Base-by-base conservation (phyloP, 129 eudicot genomes). In the Flaveria sonorensis region DNA sequence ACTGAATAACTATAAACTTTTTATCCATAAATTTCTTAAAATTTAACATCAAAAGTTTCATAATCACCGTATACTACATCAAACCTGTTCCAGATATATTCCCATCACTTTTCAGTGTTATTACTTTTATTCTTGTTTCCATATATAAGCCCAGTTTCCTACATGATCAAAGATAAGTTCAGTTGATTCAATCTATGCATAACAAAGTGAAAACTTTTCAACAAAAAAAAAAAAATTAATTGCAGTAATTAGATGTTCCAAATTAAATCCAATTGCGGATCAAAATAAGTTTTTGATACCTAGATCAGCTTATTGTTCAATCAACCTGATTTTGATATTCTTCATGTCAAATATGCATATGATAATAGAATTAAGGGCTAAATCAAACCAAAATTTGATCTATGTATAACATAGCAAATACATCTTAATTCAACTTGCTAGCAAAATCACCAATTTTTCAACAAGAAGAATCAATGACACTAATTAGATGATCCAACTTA, bases 71-170 rank as follows among this genome's bases (percentile, higher is more conserved):
- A 73, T 83, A 72, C 72, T 60, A 53, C 66, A 65, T 73, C 52
- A 42, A 61, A 57, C 28, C 57, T 61, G 69, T 78, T 71, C 56
- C 45, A 71, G 20, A 42, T 18, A 26, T 24, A 19, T 9, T 10
- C 67, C 32, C 69, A 10, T 83, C 70, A 85, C 36, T 77, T 68
- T 71, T 82, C 75, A 24, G 89, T 52, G 24, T 85, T 56, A 9
- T 77, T 79, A 32, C 75, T 71, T 74, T 76, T 83, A 60, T 59
- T 83, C 75, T 88, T 88, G 70, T 83, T 85, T 51, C 92, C 92
- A 72, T 85, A 88, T n/a, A 83, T 82, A 26, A 88, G 79, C 20
- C 92, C 92, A 19, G 83, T 83, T 43, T 85, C 87, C 92, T 88
- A 78, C 68, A 87, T 16, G 21, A 36, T 51, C 63, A 50, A 62